Conservation (phyloP, 176 grass and related monocot genomes). For the Puya raimondii region DNA sequence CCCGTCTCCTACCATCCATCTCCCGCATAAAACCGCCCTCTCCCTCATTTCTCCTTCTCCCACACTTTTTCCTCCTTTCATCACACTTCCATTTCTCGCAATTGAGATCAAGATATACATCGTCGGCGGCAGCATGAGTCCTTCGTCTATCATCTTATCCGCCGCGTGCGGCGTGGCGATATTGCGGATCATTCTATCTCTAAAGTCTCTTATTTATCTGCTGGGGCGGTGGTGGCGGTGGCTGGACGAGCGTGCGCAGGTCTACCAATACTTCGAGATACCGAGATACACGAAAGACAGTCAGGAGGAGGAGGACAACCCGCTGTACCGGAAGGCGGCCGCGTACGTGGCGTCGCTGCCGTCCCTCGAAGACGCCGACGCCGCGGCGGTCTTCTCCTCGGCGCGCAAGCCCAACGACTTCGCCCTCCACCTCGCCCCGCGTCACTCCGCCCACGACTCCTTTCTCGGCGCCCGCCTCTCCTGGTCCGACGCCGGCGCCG, state of each 20-base stretch:
- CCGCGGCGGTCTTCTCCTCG: slow-evolving; percentile 28
- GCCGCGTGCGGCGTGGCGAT: slow-evolving; percentile 20
- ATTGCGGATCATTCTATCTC: slow-evolving; percentile 48
- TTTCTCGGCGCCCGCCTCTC: slow-evolving; percentile 40
- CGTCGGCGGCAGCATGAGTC: background rate
- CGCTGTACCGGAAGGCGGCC: slow-evolving; percentile 32
- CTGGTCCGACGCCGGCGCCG: slow-evolving; percentile 19
- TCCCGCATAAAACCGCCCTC: background rate
- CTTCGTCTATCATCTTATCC: slow-evolving; percentile 8
- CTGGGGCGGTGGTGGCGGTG: slow-evolving; percentile 43
- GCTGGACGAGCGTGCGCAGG: slow-evolving; percentile 55
- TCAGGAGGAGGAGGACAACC: slow-evolving; percentile 27
- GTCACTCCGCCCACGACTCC: slow-evolving; percentile 31
- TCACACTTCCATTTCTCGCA: background rate
- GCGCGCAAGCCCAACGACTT: slow-evolving; percentile 30
- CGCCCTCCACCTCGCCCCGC: slow-evolving; percentile 20
- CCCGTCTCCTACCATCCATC: slow-evolving; percentile 1
- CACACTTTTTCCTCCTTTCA: background rate
- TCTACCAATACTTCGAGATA: slow-evolving; percentile 66
- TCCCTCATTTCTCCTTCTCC: background rate
- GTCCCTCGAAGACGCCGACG: slow-evolving; percentile 40
- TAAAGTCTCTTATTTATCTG: slow-evolving; percentile 34
- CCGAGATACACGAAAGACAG: slow-evolving; percentile 20
- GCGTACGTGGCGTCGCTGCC: slow-evolving; percentile 45
- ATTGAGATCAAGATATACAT: background rate